phyloP scores from a whole-genome alignment of 768 basidiomycete species.

The Cantharellus anzutake region DNA sequence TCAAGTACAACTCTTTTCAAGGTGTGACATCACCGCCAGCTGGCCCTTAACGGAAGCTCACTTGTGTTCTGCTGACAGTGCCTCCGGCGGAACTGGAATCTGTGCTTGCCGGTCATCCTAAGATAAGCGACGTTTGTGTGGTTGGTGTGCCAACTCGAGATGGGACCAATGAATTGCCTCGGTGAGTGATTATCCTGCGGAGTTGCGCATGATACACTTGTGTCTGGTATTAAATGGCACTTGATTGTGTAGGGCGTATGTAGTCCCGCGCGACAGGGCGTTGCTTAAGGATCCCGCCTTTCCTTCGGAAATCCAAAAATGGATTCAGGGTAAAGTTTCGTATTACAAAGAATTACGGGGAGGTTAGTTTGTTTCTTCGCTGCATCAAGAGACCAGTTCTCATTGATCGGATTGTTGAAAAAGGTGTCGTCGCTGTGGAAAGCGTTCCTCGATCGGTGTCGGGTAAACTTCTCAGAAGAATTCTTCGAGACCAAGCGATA shows the following conservation, averaged over 20 bases:
- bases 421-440: not conserved
- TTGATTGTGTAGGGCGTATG: not conserved
- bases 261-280: not conserved
- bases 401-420: not conserved
- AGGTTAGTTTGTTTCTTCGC: not conserved
- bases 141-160: not conserved
- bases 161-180: not conserved
- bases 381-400: not conserved
- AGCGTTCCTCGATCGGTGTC: not conserved
- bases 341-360: not conserved
- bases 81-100: not conserved
- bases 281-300: not conserved
- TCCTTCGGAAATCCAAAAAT: not conserved
- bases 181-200: not conserved
- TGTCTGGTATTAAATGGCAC: not conserved
- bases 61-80: not conserved
- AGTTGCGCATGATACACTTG: not conserved
- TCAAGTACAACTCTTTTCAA: not conserved
- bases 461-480: not conserved
- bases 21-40: not conserved
- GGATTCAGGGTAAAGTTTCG: not conserved
- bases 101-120: not conserved
- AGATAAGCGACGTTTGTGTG: not conserved
- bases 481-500: not conserved
- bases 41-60: not conserved